phyloP scores from a whole-genome alignment of 2,329 filamentous ascomycete genomes.

The Trichocomaceae sp. region DNA sequence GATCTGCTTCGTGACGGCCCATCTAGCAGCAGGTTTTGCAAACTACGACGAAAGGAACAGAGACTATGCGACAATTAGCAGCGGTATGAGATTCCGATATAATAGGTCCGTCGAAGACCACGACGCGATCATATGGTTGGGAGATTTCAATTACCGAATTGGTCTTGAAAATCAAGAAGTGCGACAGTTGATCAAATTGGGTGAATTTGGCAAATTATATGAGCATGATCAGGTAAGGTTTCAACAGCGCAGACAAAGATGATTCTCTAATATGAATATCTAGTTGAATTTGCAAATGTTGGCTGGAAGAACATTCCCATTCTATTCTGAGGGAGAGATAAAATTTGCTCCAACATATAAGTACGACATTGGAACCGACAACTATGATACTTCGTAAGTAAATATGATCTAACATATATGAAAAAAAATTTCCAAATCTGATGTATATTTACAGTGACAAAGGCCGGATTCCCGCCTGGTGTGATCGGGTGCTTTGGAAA shows the following conservation, averaged over 20 bases:
- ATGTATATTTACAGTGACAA: constrained; percentile 63
- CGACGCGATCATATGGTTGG: constrained; percentile 85
- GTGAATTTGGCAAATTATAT: constrained; percentile 72
- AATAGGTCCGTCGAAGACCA: constrained; percentile 90
- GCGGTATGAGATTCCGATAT: constrained; percentile 81
- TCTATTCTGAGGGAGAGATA: constrained; percentile 84
- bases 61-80: constrained; percentile 83
- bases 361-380: constrained; percentile 80
- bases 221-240: constrained; percentile 73
- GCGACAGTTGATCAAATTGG: constrained; percentile 63
- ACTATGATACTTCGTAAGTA: constrained; percentile 82
- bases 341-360: constrained; percentile 93
- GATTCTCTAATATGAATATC: background rate
- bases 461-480: constrained; percentile 92
- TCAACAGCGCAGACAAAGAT: background rate
- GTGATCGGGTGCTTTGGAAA: constrained; percentile 83
- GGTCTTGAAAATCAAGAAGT: constrained; percentile 73
- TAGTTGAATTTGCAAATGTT: constrained; percentile 95
- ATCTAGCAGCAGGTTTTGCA: constrained; percentile 89
- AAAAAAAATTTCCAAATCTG: constrained; percentile 17
- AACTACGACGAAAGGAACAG: constrained; percentile 96
- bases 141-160: constrained; percentile 98
- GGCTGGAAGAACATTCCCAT: constrained; percentile 78
- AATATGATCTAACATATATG: background rate
- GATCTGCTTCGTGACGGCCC: constrained; percentile 91